Conservation (phyloP, 257 asterid species). For the Solanum rostratum region DNA sequence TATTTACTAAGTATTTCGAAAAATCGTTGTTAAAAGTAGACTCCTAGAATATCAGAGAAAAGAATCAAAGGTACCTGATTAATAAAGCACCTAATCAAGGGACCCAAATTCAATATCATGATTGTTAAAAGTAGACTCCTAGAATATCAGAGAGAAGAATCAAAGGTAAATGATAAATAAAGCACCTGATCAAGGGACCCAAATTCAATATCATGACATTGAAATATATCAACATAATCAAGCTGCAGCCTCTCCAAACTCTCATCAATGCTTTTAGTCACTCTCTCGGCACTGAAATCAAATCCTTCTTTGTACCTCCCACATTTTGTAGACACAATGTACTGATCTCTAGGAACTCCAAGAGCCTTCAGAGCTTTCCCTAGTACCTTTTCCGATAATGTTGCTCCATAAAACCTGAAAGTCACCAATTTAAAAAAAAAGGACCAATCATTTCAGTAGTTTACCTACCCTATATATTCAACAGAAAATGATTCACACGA, state of each 20-base stretch:
- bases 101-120: slow-evolving; percentile 95
- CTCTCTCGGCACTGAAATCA: slow-evolving; percentile 95
- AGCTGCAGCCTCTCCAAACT: slow-evolving; percentile 96
- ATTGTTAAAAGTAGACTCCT: not conserved
- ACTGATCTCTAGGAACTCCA: slow-evolving; percentile 71
- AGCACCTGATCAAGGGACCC: slow-evolving; percentile 90
- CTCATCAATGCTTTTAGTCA: slow-evolving; percentile 81
- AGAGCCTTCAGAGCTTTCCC: slow-evolving; percentile 83
- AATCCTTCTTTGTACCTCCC: slow-evolving; percentile 90
- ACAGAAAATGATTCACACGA: not conserved
- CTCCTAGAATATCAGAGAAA: not conserved
- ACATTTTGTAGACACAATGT: slow-evolving; percentile 88
- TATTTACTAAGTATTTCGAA: not conserved
- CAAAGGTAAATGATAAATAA: not conserved
- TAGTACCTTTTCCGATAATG: slow-evolving; percentile 70
- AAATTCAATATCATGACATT: slow-evolving; percentile 92
- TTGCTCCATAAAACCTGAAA: slow-evolving; percentile 83
- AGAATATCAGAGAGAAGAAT: not conserved
- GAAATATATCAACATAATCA: slow-evolving; percentile 89
- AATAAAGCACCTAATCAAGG: slow-evolving; percentile 68
- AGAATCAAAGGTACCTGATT: not conserved
- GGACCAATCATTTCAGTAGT: not conserved
- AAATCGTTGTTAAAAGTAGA: not conserved
- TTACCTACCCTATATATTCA: not conserved
- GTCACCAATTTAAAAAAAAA: not conserved